Conservation (phyloP, 2,329 filamentous ascomycete species). For the Colletotrichum sp. region DNA sequence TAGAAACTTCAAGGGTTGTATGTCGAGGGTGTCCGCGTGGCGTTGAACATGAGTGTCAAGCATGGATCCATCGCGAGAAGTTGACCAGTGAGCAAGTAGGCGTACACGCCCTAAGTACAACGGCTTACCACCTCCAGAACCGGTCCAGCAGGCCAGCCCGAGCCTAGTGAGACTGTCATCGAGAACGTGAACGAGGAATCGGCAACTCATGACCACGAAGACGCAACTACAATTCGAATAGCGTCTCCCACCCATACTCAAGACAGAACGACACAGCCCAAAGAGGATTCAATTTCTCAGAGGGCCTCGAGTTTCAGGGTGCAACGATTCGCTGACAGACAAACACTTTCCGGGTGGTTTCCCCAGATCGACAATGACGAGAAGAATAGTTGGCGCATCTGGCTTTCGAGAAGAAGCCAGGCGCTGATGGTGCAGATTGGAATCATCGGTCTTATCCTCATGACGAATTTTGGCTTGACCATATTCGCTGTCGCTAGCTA, state of each 20-base stretch:
- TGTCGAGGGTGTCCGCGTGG: neutral
- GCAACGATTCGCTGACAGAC: neutral
- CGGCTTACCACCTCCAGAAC: neutral
- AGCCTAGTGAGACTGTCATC: neutral
- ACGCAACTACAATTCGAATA: neutral
- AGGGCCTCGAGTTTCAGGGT: neutral
- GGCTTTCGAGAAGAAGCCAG: slow-evolving; percentile 23
- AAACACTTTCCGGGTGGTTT: slow-evolving; percentile 24
- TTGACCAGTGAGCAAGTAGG: neutral
- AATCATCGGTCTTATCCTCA: slow-evolving; percentile 28
- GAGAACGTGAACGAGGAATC: neutral
- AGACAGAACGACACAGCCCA: neutral
- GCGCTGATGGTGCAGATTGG: slow-evolving; percentile 27
- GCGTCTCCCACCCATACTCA: neutral
- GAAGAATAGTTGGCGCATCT: slow-evolving; percentile 20
- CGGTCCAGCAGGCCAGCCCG: neutral
- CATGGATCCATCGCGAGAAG: neutral
- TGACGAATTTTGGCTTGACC: slow-evolving; percentile 25
- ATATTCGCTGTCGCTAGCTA: slow-evolving; percentile 23
- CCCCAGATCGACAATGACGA: slow-evolving; percentile 25
- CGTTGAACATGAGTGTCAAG: neutral
- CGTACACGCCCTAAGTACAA: neutral
- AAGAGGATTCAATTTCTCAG: neutral
- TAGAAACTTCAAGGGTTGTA: neutral
- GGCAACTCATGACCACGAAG: neutral